Conservation (phyloP, 495 filamentous ascomycete species). For the Daldinia vernicosa region DNA sequence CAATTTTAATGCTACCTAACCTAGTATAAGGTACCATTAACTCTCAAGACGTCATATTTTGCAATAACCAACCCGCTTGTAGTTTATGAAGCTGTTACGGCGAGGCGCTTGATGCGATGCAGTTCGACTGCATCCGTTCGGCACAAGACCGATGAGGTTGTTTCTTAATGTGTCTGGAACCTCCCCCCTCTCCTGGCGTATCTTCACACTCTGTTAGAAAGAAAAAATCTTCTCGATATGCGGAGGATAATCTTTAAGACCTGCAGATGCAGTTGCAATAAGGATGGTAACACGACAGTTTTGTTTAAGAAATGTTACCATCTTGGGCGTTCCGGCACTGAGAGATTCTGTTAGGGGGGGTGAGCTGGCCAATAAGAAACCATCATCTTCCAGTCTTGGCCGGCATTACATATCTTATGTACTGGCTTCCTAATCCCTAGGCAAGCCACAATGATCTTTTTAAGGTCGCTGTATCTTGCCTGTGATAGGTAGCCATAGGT, state of each 20-base stretch:
- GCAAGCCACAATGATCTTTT: slow-evolving; percentile 23
- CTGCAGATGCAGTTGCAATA: slow-evolving; percentile 36
- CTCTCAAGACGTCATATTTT: slow-evolving; percentile 26
- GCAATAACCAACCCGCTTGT: not conserved
- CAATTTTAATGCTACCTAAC: not conserved
- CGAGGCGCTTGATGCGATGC: slow-evolving; percentile 6
- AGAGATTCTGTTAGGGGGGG: not conserved
- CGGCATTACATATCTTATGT: slow-evolving; percentile 27
- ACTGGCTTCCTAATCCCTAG: slow-evolving; percentile 6
- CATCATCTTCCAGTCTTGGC: slow-evolving; percentile 28
- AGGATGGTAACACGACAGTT: slow-evolving; percentile 34
- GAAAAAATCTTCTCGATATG: slow-evolving; percentile 14
- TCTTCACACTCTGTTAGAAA: slow-evolving; percentile 19
- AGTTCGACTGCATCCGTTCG: slow-evolving; percentile 2
- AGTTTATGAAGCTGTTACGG: slow-evolving; percentile 16
- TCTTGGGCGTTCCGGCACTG: slow-evolving; percentile 34
- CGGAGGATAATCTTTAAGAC: slow-evolving; percentile 8
- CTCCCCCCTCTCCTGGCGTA: slow-evolving; percentile 2
- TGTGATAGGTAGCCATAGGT: slow-evolving; percentile 36
- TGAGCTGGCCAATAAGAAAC: slow-evolving; percentile 14
- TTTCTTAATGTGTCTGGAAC: slow-evolving; percentile 9
- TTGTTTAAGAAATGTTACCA: slow-evolving; percentile 28
- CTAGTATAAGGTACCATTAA: not conserved
- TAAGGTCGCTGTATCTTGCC: slow-evolving; percentile 23
- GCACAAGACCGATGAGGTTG: slow-evolving; percentile 9